Percentiles rank a stretch among this genome's conserved stretches.
phyloP scores from a whole-genome alignment of 2,329 filamentous ascomycete genomes.

The Cryphonectria radicalis region DNA sequence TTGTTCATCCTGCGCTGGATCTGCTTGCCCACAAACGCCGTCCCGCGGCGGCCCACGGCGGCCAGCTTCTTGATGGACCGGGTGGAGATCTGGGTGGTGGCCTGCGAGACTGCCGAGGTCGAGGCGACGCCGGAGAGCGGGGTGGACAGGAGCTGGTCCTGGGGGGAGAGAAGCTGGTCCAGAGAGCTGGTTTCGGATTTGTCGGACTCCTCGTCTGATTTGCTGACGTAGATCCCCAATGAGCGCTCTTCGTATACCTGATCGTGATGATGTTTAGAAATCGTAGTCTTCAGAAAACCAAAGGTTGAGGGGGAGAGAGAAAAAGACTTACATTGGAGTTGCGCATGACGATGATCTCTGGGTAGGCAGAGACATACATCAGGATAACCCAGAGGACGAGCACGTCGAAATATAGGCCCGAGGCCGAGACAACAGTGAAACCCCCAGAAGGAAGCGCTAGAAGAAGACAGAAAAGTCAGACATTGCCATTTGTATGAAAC shows the following conservation, averaged over 20 bases:
- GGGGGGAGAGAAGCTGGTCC: conserved; percentile 15
- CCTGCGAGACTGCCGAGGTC: conserved; percentile 24
- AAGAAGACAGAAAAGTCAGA: neutral
- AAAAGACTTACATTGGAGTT: conserved; percentile 51
- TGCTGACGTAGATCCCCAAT: conserved; percentile 48
- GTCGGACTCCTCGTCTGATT: conserved; percentile 9
- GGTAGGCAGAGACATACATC: conserved; percentile 54
- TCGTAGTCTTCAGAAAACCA: neutral
- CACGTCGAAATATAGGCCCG: conserved; percentile 46
- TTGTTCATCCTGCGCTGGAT: conserved; percentile 35
- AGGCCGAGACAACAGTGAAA: conserved; percentile 57
- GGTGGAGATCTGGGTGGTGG: conserved; percentile 14
- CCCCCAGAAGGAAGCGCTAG: conserved; percentile 54
- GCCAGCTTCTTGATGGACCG: conserved; percentile 28
- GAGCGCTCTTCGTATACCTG: conserved; percentile 59
- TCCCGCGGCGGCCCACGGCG: conserved; percentile 30
- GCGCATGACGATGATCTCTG: conserved; percentile 50
- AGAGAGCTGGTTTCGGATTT: conserved; percentile 2
- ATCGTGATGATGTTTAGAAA: neutral
- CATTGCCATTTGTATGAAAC: too few relatives aligned
- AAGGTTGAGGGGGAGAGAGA: neutral
- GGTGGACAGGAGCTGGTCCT: conserved; percentile 8
- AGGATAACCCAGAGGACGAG: conserved; percentile 49
- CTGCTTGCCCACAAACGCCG: conserved; percentile 38
- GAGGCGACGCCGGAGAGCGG: conserved; percentile 4